Base-by-base conservation (phyloP, 208 protist species). In the Trypanosoma grayi region DNA sequence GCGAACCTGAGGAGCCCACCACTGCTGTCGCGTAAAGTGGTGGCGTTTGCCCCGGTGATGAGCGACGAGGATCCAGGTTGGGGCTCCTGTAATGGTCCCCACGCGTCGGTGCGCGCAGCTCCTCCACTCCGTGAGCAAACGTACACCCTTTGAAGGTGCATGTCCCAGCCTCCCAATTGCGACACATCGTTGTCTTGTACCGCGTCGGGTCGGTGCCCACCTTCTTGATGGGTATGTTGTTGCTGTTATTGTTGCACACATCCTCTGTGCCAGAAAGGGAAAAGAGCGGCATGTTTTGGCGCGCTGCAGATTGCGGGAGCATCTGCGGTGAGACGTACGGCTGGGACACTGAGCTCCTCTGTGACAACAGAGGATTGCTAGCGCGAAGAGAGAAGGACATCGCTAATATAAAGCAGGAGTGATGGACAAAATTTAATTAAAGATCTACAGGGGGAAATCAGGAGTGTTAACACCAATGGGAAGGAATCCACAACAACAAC, bases 171-270 rank as follows among this genome's bases (percentile, higher is more conserved):
- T 83, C 75, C 84, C 81, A 93, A 69, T 93, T 93, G 24, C 85
- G 77, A 60, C 85, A 93, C 46, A 94, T 92, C 16, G 74, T 87
- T 11, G 84, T 94, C 60, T 94, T 90, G 74, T 92, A 94, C 60
- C 86, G 87, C 50, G 78, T 83, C 0, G 81, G 83, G 53, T 89
- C 79, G 1, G 81, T 82, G n/a, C 83, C 81, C 3, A 74, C 50
- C 31, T 77, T 78, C 57, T 87, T 84, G n/a, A 65, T 56, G 0
- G 52, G 14, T 22, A 48, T 28, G 18, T 44, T 37, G 16, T 9
- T 18, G 40, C 3, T 51, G 43, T 20, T 45, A 9, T 73, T 65
- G 40, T 62, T 72, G 41, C 75, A 60, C 34, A 70, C 53, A 27
- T 85, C 70, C 16, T 73, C 75, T 3, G 45, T 25, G 36, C 31